Base-by-base conservation (phyloP, 768 basidiomycete species). In the Postia placenta region DNA sequence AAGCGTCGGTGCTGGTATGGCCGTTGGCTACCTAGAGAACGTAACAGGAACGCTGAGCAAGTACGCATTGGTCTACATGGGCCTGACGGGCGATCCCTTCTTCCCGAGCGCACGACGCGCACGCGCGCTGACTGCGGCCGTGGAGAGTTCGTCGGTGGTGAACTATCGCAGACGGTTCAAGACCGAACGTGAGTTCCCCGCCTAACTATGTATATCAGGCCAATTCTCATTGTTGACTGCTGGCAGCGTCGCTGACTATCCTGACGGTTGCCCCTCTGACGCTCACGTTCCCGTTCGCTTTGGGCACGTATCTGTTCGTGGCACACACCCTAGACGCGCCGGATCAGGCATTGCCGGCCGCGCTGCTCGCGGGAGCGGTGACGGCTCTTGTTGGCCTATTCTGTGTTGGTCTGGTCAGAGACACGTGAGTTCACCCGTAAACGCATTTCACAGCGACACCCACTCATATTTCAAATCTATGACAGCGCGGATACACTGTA, bases 221-320 rank as follows among this genome's bases (percentile, higher is more conserved):
- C 9, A 7, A 7, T 7, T 33, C 30, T 15, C 15, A 33, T 7
- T 7, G 30, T 7, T 7, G 30, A 33, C 23, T 19, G 5, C 30
- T 17, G 20, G 42, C 59, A 84, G 78, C 79, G 22, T 76, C 81
- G 61, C 74, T 92, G 56, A 78, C 85, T 0, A 68, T 93, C 54
- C 74, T 94, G 54, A 87, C 83, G 14, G 76, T 87, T 24, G 79
- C 87, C 11, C 86, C 92, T 15, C 70, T 90, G 43, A 87, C 85
- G 0, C 70, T 92, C 51, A 87, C 88, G 0, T 76, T 93, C 54
- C 87, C 91, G 4, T 87, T 90, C 54, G 83, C 90, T 12, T 70
- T 94, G 24, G 68, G 78, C 30, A 87, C 91, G 4, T 96, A 95
- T 64, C 66, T 97, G 17, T 89, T 94, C 56, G 87, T 92, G n/a